Base-by-base conservation (phyloP, 2,329 filamentous ascomycete species). In the Sporothrix pallida region DNA sequence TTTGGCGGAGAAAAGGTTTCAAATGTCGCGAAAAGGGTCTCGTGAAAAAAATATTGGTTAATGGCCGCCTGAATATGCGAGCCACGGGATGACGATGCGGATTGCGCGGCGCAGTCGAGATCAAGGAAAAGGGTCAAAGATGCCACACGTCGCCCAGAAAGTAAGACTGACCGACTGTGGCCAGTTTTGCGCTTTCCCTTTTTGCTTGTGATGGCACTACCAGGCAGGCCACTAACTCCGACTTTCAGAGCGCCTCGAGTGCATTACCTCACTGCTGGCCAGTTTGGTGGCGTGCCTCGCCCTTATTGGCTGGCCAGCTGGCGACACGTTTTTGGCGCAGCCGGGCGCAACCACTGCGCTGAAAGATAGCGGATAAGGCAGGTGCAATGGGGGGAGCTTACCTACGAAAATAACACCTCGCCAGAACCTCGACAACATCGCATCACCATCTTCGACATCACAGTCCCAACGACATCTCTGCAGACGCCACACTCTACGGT, bases 331-430 rank as follows among this genome's bases (percentile, higher is more conserved):
- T 63, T 63, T 44, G 10, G 54, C 54, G 6, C 31, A 37, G 31
- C 31, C 7, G 3, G 31, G 31, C 7, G 31, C 7, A 37, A 37
- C 31, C 31, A 37, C 31, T 37, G 31, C 7, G 50, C 23, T 20
- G 31, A 15, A 46, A 46, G 65, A 37, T 70, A 70, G 58, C 56
- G 67, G 72, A 62, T 70, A 70, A 63, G 72, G 67, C 26, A 65
- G 15, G 31, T 56, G 48, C 56, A n/a, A 50, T 23, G 6, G 26
- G 12, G 31, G 31, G 31, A 52, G 67, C 65, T 42, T 71, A 46
- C 69, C 54, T 31, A 9, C 62, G 73, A 74, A 75, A 73, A 73
- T 73, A 72, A 75, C 74, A 75, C 74, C 60, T 75, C 54, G 69
- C 70, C 56, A 50, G 44, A 71, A 71, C 60, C 52, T 26, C 48